A percentile compares a stretch with the other conserved stretches of the same genome.
phyloP scores from a whole-genome alignment of 305 asterid genomes.

The Coffea humblotiana region DNA sequence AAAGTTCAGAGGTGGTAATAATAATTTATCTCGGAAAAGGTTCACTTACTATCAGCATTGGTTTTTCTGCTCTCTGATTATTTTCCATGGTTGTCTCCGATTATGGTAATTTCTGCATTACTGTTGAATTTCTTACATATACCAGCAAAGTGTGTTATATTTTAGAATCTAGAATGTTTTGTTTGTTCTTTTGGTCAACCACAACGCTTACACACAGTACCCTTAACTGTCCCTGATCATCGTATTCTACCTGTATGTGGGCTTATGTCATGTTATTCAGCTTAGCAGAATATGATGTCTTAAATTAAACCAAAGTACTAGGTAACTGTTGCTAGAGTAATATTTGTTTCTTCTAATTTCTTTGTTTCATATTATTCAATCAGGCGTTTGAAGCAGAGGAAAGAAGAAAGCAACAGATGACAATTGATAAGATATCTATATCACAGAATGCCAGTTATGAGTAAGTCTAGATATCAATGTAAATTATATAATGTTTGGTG shows the following conservation, averaged over 20 bases:
- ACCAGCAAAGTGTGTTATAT: background rate
- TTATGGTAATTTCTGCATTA: background rate
- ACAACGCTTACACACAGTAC: background rate
- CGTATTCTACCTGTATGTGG: background rate
- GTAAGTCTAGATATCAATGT: conserved; percentile 45
- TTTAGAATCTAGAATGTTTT: background rate
- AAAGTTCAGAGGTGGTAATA: background rate
- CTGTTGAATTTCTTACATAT: background rate
- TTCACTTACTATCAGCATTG: background rate
- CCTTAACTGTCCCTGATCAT: background rate
- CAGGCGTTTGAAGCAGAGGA: conserved; percentile 91
- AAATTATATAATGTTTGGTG: background rate
- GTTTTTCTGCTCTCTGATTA: background rate
- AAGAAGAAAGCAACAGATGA: conserved; percentile 65
- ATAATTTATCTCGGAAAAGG: background rate
- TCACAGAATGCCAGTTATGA: conserved; percentile 80
- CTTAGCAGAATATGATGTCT: background rate
- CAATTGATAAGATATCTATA: conserved; percentile 57
- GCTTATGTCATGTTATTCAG: background rate
- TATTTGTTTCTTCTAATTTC: background rate
- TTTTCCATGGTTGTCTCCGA: background rate
- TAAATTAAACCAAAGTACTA: background rate
- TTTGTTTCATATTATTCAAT: conserved; percentile 13
- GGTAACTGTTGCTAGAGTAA: background rate
- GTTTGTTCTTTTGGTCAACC: background rate